Conservation (phyloP, 1,284 basidiomycete genomes). For the Mixia osmundae region DNA sequence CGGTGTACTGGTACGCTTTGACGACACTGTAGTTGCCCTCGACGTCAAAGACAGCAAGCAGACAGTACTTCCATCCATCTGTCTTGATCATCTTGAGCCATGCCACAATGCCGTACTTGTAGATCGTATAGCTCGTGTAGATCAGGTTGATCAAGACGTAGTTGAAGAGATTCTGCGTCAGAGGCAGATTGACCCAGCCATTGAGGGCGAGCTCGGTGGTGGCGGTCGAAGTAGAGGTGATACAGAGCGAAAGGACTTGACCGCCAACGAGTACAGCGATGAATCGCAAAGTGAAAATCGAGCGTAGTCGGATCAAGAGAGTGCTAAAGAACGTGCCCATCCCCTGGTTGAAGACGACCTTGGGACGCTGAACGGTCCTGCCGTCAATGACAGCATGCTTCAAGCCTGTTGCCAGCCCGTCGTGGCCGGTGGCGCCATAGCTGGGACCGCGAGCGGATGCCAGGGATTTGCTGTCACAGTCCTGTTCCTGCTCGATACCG, state of each 20-base stretch:
- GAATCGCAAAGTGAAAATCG: neutral
- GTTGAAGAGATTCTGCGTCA: conserved; percentile 29
- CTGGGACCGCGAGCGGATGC: no score
- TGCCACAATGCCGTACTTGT: conserved; percentile 49
- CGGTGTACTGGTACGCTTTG: conserved; percentile 67
- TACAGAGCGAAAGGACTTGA: conserved; percentile 18
- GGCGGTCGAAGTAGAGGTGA: conserved; percentile 59
- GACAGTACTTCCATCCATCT: conserved; percentile 65
- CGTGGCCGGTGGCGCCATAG: no score
- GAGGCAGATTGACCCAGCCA: conserved; percentile 47
- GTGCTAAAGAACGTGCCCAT: no score
- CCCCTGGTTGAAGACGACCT: no score
- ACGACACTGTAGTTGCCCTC: conserved; percentile 65
- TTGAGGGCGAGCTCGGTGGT: conserved; percentile 46
- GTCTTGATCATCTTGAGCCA: conserved; percentile 43
- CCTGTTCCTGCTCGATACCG: no score
- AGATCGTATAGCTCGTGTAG: conserved; percentile 69
- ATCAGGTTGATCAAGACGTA: conserved; percentile 48
- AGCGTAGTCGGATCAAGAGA: neutral
- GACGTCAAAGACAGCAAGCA: conserved; percentile 34
- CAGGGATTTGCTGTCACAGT: no score
- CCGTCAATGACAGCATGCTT: no score
- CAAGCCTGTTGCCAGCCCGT: no score
- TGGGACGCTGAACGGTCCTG: no score
- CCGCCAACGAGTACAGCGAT: neutral